Base-by-base conservation (phyloP, 306 rosid genomes). In the Vigna reflexopilosa region DNA sequence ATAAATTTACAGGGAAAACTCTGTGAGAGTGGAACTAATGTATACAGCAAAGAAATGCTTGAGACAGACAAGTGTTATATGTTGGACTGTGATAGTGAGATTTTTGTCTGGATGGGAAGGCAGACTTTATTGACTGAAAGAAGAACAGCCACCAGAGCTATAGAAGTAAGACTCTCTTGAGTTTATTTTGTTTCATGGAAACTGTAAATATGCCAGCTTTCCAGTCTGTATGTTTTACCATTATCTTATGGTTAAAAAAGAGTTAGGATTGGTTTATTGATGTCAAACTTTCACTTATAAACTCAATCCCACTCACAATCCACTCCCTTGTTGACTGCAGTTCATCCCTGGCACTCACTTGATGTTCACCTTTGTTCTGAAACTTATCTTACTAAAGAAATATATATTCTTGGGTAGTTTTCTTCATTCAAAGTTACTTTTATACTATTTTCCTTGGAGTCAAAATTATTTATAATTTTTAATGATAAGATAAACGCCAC, bases 41-140 rank as follows among this genome's bases (percentile, higher is more conserved):
- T 82, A 12, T 77, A 90, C 47, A 83, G 70, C 73, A 92, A 83
- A 83, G 90, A 88, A 72, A 84, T 92, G 90, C 93, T 94, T 16
- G 95, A 90, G 92, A 75, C 91, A 16, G 89, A 92, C 83, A 94
- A 90, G 83, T 94, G 97, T 82, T 92, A 89, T 84, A 89, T 94
- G 97, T 80, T 94, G 86, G 98, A 94, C 85, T 90, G 93, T 55
- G 87, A 88, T 84, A 70, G 75, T 51, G 97, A 94, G 78, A 87
- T 90, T 57, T 94, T 86, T 82, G 89, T 94, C 69, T 94, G 98
- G 98, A 89, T 94, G 91, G 97, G 98, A 83, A 92, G 85, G 76
- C 96, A 89, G 44, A 89, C 97, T 71, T 81, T 72, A 14, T 76
- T 94, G 80, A 86, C 97, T 1, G 98, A 94, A 87, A 86, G 97